phyloP scores from a whole-genome alignment of 116 monocot species.

The Posidonia oceanica region DNA sequence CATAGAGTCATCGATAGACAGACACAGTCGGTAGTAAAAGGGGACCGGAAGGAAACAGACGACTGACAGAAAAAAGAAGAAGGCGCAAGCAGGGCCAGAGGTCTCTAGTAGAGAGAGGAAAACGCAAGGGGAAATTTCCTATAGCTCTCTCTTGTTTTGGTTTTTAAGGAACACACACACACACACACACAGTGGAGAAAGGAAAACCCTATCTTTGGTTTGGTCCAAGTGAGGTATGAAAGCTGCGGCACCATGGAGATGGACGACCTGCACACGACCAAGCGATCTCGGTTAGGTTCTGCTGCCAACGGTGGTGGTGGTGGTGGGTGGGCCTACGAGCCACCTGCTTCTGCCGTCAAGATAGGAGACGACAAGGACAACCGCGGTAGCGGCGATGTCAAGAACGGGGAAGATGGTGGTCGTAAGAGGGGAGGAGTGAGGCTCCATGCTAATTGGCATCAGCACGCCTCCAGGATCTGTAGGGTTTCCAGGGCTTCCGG shows the following conservation, averaged over 20 bases:
- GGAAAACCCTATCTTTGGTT: background rate
- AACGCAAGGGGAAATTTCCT: too few relatives aligned
- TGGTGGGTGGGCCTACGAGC: background rate
- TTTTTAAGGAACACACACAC: background rate
- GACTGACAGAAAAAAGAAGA: background rate
- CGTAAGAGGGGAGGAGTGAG: constrained; percentile 6
- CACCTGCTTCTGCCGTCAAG: background rate
- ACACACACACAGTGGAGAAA: too few relatives aligned
- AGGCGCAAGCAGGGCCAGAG: constrained; percentile 2
- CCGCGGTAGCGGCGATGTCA: background rate
- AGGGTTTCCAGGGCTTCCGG: constrained; percentile 84
- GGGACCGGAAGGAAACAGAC: background rate
- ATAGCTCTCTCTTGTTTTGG: background rate
- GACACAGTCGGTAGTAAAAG: background rate
- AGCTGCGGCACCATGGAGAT: constrained; percentile 12
- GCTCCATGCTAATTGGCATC: constrained; percentile 13
- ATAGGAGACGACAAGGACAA: background rate
- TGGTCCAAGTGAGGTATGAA: constrained; percentile 14
- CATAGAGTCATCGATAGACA: background rate
- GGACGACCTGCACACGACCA: constrained; percentile 3
- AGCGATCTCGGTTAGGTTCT: constrained; percentile 3
- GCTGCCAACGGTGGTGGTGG: background rate
- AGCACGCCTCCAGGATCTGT: constrained; percentile 64
- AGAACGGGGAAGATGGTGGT: constrained; percentile 17
- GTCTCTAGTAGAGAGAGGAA: background rate